These are phyloP conservation scores for Verticillium zaregamsianum DNA, from an alignment of 2,329 filamentous ascomycete species.

Conservation along the genomic window DNA sequence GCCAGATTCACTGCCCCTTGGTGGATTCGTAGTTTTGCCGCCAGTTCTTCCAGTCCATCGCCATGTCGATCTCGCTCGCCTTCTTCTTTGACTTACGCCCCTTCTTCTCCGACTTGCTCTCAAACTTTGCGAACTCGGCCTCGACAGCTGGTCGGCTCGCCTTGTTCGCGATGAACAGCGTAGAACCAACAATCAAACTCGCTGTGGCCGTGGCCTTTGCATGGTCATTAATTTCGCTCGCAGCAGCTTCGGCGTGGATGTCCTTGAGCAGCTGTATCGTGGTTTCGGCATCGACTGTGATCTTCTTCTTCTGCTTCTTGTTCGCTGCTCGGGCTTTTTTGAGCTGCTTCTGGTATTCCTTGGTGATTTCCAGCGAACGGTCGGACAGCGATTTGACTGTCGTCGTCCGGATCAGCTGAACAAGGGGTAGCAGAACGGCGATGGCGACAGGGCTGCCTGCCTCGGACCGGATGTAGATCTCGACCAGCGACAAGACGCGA, in stretches of 20 bases:
- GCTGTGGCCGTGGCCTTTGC: slow-evolving; percentile 70
- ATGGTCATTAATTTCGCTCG: slow-evolving; percentile 63
- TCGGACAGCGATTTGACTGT: slow-evolving; percentile 70
- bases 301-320: slow-evolving; percentile 38
- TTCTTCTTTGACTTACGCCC: slow-evolving; percentile 11
- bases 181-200: slow-evolving; percentile 62
- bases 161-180: slow-evolving; percentile 47
- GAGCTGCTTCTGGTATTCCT: slow-evolving; percentile 65
- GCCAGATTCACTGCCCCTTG: slow-evolving; percentile 1
- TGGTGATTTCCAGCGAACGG: slow-evolving; percentile 69
- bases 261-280: slow-evolving; percentile 56
- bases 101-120: slow-evolving; percentile 28
- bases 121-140: slow-evolving; percentile 59
- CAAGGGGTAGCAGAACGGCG: slow-evolving; percentile 67
- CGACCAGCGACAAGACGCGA: slow-evolving; percentile 81
- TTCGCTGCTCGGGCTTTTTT: slow-evolving; percentile 45
- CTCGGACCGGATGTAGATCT: slow-evolving; percentile 80
- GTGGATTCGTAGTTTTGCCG: slow-evolving; percentile 45
- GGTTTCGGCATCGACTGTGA: slow-evolving; percentile 31
- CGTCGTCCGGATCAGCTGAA: slow-evolving; percentile 74
- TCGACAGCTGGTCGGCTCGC: slow-evolving; percentile 51
- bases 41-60: slow-evolving; percentile 68
- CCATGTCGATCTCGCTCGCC: slow-evolving; percentile 5
- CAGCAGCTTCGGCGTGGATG: slow-evolving; percentile 65
- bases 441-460: slow-evolving; percentile 64